Percentiles rank a stretch among this genome's conserved stretches.
phyloP scores from a whole-genome alignment of 2,329 filamentous ascomycete species.

The Penicillium sp. region DNA sequence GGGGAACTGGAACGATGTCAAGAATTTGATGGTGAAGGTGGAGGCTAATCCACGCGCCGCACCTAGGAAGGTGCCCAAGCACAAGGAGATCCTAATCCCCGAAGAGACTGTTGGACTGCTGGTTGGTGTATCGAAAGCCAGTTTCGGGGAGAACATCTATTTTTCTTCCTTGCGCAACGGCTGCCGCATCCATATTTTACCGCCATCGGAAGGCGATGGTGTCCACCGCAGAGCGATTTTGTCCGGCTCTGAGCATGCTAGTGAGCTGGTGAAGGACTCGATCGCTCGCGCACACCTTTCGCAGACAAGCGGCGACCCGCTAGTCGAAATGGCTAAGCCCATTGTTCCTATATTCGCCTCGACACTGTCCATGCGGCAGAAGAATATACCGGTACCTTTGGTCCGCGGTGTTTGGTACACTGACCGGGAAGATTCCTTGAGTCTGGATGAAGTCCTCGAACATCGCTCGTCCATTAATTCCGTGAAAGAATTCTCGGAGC shows the following conservation, averaged over 20 bases:
- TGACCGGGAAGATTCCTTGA: not conserved
- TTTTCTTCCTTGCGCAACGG: conserved; percentile 35
- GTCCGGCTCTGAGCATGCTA: conserved; percentile 33
- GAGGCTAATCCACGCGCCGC: conserved; percentile 16
- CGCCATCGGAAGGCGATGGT: conserved; percentile 30
- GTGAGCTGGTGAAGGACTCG: conserved; percentile 31
- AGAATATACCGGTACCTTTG: conserved; percentile 24
- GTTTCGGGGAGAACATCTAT: conserved; percentile 39
- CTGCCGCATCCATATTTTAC: conserved; percentile 39
- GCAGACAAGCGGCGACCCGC: conserved; percentile 28
- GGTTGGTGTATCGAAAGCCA: conserved; percentile 30
- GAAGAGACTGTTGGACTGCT: conserved; percentile 38
- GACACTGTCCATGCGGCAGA: conserved; percentile 21
- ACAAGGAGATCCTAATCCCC: conserved; percentile 33
- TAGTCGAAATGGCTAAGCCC: conserved; percentile 30
- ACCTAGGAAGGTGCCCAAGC: conserved; percentile 14
- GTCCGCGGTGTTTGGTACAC: conserved; percentile 34
- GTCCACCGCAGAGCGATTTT: conserved; percentile 35
- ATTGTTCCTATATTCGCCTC: conserved; percentile 32
- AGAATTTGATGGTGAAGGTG: conserved; percentile 26
- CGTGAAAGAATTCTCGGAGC: conserved; percentile 37
- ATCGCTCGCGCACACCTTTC: conserved; percentile 24
- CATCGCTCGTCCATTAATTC: conserved; percentile 26
- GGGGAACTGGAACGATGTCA: conserved; percentile 27
- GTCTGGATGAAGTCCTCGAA: conserved; percentile 15